Evolutionary conservation across 768 basidiomycete genomes (phyloP), one percentile per base, ranked within the genome.

Genomic region (Mycena capillaripes): DNA sequence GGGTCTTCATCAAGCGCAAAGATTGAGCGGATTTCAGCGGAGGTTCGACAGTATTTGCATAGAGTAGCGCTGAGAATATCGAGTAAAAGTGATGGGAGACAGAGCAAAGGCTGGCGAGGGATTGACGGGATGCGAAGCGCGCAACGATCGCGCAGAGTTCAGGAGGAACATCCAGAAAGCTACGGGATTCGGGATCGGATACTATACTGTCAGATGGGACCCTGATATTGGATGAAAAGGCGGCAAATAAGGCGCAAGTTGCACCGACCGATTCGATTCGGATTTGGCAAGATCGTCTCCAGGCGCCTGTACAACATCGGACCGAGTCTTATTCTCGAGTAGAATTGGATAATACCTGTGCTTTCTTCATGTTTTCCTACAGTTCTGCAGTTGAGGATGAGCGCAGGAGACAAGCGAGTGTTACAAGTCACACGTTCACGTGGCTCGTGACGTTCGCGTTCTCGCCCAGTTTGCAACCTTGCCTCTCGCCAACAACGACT

Each of bases 61-160:
- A 73, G 29, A 73, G 62, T 4, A 38, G 34, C 2, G 42, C 16
- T 4, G 63, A 53, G 50, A 72, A 63, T 7, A 46, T 29, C 4
- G 63, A 52, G 42, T 21, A 64, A 34, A 73, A 55, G 19, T 25
- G 57, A 23, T 30, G 72, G 27, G 67, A 73, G 5, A 69, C 67
- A 56, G 50, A 34, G 53, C 67, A 66, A 27, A 73, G 63, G 16
- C 46, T 21, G 38, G 64, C 62, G 1, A 69, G 14, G 21, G 52
- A 32, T 19, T 40, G 40, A 32, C 42, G 56, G n/a, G 58, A 48
- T n/a, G 93, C 77, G 93, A 94, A 38, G 89, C 85, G 91, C 92
- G 75, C 44, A 53, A 38, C 48, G 17, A 34, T 36, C 1, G 34
- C 38, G 44, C 42, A 57, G 2, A 62, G 66, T 55, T 72, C 71